Base-by-base conservation (phyloP, 2,329 filamentous ascomycete genomes). In the Penicillium hordei region DNA sequence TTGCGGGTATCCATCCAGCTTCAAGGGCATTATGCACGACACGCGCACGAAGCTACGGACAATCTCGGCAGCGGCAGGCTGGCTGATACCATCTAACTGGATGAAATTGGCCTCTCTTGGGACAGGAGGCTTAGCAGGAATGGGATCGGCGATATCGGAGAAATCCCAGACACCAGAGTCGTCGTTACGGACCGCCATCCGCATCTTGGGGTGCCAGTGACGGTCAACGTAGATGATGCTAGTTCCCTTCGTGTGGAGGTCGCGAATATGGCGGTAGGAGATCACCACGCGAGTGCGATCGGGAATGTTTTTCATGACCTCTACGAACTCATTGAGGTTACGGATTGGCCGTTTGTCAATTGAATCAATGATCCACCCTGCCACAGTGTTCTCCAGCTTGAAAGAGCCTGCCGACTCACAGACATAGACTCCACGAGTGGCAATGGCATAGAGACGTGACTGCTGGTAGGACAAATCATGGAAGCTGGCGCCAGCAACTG, bases 401-500 rank as follows among this genome's bases (percentile, higher is more conserved):
- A 97, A 99, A 0, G 94, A 96, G 3, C 94, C 94, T 2, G 91
- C 89, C 5, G 93, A 91, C 76, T 99, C 94, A 70, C 93, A 97
- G 58, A 97, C 89, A 72, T 91, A 99, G 19, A 99, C 92, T 34
- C 94, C 94, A 73, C 92, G 89, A 67, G 92, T 89, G 10, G 93
- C 88, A 57, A 99, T 93, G 34, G 93, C 93, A 73, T 97, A 97
- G 5, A 97, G 83, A 10, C 94, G 88, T n/a, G 94, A 92, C 76
- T 97, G 93, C 72, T 99, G 94, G 74, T 99, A 99, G 0, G 95
- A 99, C 19, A 99, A 81, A 72, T 96, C 86, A 78, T 99, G 95
- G 80, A 99, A 97, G 58, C 92, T 93, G 25, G 88, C 94, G 21
- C 94, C 95, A 42, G 93, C 91, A 43, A 97, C 93, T 5, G 92